These are phyloP conservation scores for Botryotinia globosa DNA, from an alignment of 2,329 filamentous ascomycete genomes.

Conservation along the genomic window DNA sequence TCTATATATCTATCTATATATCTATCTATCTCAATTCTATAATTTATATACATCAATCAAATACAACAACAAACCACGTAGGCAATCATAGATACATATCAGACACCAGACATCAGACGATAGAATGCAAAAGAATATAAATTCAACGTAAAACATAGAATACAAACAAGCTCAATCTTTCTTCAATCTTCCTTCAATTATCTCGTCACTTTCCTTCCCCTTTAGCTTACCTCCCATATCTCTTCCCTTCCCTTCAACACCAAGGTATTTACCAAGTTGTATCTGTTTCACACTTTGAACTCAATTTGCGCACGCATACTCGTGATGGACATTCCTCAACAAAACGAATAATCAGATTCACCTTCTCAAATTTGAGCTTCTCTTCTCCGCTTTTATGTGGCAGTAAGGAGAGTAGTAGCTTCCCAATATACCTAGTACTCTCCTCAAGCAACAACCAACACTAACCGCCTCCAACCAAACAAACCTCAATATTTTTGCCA, in stretches of 20 bases:
- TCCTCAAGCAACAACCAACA: background rate
- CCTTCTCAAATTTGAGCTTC: background rate
- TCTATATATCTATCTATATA: too few species aligned
- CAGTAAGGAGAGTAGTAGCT: background rate
- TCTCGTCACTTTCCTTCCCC: constrained; percentile 7
- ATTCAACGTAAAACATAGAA: constrained; percentile 1
- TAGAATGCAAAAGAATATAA: background rate
- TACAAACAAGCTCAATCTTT: background rate
- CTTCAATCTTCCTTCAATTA: background rate
- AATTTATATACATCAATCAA: background rate
- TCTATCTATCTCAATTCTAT: background rate
- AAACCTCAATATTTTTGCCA: background rate
- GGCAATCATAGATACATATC: background rate
- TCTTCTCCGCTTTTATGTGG: constrained; percentile 8
- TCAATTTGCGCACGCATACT: background rate
- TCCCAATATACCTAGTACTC: background rate
- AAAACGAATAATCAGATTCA: background rate
- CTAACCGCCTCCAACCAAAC: background rate
- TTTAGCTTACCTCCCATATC: background rate
- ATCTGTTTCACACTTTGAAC: background rate
- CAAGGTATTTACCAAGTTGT: too few species aligned
- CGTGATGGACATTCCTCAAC: background rate
- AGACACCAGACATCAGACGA: background rate
- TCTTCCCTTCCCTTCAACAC: background rate
- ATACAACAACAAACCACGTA: background rate